Conservation (phyloP, 2,329 filamentous ascomycete species). For the Talaromyces sp. region DNA sequence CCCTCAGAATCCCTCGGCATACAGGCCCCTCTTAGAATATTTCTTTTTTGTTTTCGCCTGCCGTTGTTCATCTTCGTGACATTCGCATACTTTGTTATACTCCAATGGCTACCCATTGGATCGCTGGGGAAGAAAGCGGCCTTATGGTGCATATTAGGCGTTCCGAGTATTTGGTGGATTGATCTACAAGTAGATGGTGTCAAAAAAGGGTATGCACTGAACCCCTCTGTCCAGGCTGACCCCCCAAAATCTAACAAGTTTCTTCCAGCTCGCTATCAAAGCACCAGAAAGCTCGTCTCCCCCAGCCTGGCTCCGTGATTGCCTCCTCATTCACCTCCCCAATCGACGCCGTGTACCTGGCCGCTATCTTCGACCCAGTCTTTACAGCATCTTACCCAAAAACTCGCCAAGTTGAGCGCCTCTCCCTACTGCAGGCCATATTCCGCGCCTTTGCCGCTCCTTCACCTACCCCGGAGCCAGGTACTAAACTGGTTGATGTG, state of each 20-base stretch:
- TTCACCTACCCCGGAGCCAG: slow-evolving; percentile 49
- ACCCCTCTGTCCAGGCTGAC: neutral
- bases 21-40: slow-evolving; percentile 65
- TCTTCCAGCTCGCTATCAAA: slow-evolving; percentile 64
- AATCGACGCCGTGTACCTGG: slow-evolving; percentile 89
- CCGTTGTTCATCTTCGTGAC: slow-evolving; percentile 73
- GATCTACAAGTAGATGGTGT: slow-evolving; percentile 98
- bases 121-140: slow-evolving; percentile 75
- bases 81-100: slow-evolving; percentile 73
- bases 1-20: slow-evolving; percentile 65
- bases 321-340: slow-evolving; percentile 90
- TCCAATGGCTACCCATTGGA: slow-evolving; percentile 79
- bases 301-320: slow-evolving; percentile 78
- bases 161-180: slow-evolving; percentile 96
- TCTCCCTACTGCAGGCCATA: slow-evolving; percentile 77
- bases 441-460: slow-evolving; percentile 70
- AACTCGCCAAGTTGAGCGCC: slow-evolving; percentile 71
- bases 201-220: slow-evolving; percentile 69
- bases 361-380: slow-evolving; percentile 93
- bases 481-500: slow-evolving; percentile 61
- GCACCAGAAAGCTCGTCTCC: slow-evolving; percentile 73
- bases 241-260: neutral
- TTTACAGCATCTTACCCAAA: slow-evolving; percentile 84
- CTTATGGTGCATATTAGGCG: slow-evolving; percentile 82
- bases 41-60: slow-evolving; percentile 79